phyloP scores from a whole-genome alignment of 768 basidiomycete genomes.

The Russula sp. region DNA sequence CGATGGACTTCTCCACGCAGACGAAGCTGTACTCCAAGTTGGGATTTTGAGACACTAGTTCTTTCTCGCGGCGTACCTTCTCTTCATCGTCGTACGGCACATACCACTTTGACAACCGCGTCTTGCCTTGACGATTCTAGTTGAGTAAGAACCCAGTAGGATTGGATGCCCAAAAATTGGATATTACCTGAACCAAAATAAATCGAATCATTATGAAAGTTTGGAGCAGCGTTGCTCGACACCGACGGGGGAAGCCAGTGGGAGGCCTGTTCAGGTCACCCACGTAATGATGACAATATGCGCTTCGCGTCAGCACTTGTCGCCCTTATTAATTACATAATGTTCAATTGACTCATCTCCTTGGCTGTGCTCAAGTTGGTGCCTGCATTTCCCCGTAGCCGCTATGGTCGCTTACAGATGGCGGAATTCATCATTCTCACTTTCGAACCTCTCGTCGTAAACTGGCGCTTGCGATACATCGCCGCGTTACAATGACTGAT shows the following conservation, averaged over 20 bases:
- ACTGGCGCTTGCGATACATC: no score
- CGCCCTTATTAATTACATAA: not conserved
- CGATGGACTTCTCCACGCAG: conserved; percentile 95
- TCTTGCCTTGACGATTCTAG: conserved; percentile 98
- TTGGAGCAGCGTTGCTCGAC: not conserved
- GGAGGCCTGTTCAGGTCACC: not conserved
- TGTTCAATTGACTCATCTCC: no score
- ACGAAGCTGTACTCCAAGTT: conserved; percentile 51
- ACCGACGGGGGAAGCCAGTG: no score
- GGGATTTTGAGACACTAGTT: no score
- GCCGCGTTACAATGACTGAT: no score
- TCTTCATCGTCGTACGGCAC: conserved; percentile 98
- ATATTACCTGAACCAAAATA: conserved; percentile 85
- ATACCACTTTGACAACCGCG: conserved; percentile 96
- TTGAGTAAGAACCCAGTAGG: not conserved
- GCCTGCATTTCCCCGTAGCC: no score
- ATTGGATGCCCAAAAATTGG: not conserved
- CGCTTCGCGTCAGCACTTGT: not conserved
- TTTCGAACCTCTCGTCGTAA: no score
- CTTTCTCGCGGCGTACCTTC: conserved; percentile 56
- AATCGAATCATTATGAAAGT: conserved; percentile 77
- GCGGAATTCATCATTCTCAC: no score
- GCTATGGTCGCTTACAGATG: no score
- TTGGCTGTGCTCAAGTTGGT: no score
- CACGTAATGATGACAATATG: not conserved